A percentile compares a stretch with the other conserved stretches of the same genome.
Conservation (phyloP, 192 early-diverging fungal species). For the Spizellomyces sp. region DNA sequence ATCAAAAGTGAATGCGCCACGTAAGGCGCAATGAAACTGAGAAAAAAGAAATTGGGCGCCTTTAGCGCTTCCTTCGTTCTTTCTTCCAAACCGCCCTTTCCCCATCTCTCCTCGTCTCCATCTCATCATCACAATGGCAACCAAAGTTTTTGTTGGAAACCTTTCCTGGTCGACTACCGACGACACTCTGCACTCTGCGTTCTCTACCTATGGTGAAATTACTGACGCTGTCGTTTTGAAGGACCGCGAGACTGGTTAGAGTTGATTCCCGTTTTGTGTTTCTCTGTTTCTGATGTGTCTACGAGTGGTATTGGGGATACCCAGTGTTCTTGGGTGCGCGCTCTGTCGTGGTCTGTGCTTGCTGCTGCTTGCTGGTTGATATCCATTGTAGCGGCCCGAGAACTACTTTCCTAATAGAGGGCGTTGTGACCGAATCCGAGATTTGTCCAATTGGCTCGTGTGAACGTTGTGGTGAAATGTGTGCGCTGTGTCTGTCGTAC, state of each 20-base stretch:
- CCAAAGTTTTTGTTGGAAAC: slow-evolving; percentile 37
- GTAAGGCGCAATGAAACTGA: no score
- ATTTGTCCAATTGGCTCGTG: no score
- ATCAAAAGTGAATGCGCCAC: no score
- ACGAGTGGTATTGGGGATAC: slow-evolving; percentile 7
- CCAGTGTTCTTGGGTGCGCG: slow-evolving; percentile 1
- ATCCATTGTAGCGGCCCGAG: not conserved
- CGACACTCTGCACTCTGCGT: slow-evolving; percentile 60
- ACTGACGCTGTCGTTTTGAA: slow-evolving; percentile 65
- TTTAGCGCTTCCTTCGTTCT: no score
- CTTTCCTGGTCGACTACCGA: slow-evolving; percentile 67
- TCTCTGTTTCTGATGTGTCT: not conserved
- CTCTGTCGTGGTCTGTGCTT: not conserved
- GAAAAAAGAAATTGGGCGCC: no score
- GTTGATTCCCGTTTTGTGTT: not conserved
- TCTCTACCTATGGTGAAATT: slow-evolving; percentile 66
- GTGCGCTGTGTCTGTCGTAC: no score
- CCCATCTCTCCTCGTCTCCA: slow-evolving; percentile 1
- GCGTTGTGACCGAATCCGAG: no score
- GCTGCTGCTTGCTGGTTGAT: not conserved
- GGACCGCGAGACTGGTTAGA: slow-evolving; percentile 77
- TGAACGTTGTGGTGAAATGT: no score
- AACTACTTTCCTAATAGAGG: not conserved
- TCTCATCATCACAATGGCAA: slow-evolving; percentile 23
- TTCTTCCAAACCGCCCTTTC: not conserved